Percentiles rank a stretch among this genome's conserved stretches.
Conservation (phyloP, 768 basidiomycete genomes). For the Termitomyces titanicus region DNA sequence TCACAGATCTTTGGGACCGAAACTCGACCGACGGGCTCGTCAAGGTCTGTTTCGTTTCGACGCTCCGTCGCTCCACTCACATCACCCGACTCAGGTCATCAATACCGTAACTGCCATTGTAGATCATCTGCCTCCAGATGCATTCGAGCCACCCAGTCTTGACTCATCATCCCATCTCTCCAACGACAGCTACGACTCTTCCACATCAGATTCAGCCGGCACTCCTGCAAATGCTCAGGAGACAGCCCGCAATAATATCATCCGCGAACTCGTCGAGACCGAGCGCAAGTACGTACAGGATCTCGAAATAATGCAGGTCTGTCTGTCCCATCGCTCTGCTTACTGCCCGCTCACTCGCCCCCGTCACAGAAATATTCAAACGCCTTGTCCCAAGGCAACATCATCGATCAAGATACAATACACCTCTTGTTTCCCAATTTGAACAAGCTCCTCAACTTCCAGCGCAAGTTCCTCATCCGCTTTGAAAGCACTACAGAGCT, state of each 20-base stretch:
- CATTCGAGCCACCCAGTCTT: slow-evolving; percentile 53
- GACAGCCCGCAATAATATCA: slow-evolving; percentile 68
- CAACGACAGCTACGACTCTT: slow-evolving; percentile 59
- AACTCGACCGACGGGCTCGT: slow-evolving; percentile 93
- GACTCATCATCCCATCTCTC: slow-evolving; percentile 54
- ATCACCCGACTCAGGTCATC: slow-evolving; percentile 57
- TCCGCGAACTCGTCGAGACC: slow-evolving; percentile 89
- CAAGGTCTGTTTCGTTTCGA: slow-evolving; percentile 56
- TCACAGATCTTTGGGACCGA: slow-evolving; percentile 87
- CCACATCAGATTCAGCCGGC: slow-evolving; percentile 40
- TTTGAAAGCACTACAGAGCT: slow-evolving; percentile 83
- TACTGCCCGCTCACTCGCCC: slow-evolving; percentile 14
- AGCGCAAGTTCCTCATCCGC: slow-evolving; percentile 88
- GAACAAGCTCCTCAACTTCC: slow-evolving; percentile 94
- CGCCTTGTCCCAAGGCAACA: slow-evolving; percentile 74
- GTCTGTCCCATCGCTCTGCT: slow-evolving; percentile 21
- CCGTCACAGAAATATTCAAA: slow-evolving; percentile 78
- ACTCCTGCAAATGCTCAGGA: slow-evolving; percentile 55
- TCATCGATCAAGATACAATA: slow-evolving; percentile 92
- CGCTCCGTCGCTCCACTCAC: slow-evolving; percentile 2
- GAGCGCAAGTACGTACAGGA: slow-evolving; percentile 97
- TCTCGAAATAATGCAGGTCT: slow-evolving; percentile 92
- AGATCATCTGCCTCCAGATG: slow-evolving; percentile 63
- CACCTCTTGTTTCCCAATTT: slow-evolving; percentile 94
- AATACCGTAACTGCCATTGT: slow-evolving; percentile 86